These are phyloP conservation scores for Mycosphaerella sp. DNA, from an alignment of 2,329 filamentous ascomycete species.

Conservation along the genomic window DNA sequence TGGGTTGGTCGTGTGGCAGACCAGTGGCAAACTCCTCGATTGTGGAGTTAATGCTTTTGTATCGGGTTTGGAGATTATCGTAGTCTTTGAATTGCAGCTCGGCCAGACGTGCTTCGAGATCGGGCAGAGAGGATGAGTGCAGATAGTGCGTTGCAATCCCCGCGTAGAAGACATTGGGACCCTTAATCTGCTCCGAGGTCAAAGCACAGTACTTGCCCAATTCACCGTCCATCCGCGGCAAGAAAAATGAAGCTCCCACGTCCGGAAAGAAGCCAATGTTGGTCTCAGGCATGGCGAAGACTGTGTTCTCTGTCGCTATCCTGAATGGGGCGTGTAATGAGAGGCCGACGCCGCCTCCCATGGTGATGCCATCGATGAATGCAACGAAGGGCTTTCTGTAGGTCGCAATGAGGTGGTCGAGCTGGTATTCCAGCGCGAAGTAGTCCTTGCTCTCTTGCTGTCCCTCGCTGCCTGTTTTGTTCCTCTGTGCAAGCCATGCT, in stretches of 20 bases:
- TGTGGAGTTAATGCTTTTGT: slow-evolving; percentile 71
- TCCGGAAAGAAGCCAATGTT: slow-evolving; percentile 99
- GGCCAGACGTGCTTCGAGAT: slow-evolving; percentile 75
- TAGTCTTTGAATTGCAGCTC: slow-evolving; percentile 85
- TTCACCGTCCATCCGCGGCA: slow-evolving; percentile 79
- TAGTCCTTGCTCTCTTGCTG: slow-evolving; percentile 72
- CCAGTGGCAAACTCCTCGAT: slow-evolving; percentile 89
- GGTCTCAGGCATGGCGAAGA: slow-evolving; percentile 98
- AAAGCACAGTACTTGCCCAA: slow-evolving; percentile 89
- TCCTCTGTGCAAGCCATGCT: slow-evolving; percentile 65
- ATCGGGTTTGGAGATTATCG: slow-evolving; percentile 55
- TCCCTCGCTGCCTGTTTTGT: slow-evolving; percentile 60
- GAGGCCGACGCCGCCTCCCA: slow-evolving; percentile 94
- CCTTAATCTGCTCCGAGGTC: slow-evolving; percentile 75
- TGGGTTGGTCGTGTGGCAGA: slow-evolving; percentile 62
- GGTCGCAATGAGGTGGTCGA: slow-evolving; percentile 91
- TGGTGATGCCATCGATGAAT: slow-evolving; percentile 96
- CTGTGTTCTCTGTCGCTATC: slow-evolving; percentile 89
- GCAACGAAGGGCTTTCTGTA: slow-evolving; percentile 90
- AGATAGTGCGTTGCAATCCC: slow-evolving; percentile 95
- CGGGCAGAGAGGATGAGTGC: slow-evolving; percentile 77
- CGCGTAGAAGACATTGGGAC: slow-evolving; percentile 80
- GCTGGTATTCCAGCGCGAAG: slow-evolving; percentile 91
- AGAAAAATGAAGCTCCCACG: slow-evolving; percentile 92
- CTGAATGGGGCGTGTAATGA: slow-evolving; percentile 93